Evolutionary conservation across 116 monocot genomes (phyloP).

Genomic region (Dioscorea cayenensis): DNA sequence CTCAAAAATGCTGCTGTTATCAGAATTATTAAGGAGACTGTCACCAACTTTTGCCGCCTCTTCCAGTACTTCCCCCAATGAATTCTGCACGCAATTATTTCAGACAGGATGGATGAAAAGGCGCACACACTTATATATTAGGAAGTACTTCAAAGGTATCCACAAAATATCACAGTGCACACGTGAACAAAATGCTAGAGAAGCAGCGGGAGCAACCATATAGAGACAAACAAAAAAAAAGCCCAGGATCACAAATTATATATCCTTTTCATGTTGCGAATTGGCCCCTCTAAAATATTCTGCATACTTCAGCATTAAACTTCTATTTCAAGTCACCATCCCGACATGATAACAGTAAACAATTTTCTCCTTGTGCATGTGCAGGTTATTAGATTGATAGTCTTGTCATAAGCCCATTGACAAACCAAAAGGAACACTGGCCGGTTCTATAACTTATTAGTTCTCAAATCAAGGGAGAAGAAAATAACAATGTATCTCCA

Average conservation of each 20-base stretch:
- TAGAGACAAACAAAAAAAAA: neutral
- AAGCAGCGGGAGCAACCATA: neutral
- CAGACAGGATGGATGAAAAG: neutral
- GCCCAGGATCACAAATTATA: neutral
- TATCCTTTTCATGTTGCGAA: neutral
- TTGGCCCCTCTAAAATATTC: neutral
- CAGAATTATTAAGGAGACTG: conserved; percentile 12
- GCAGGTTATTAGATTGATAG: no score
- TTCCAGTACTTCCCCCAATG: conserved; percentile 1
- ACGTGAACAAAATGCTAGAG: no score
- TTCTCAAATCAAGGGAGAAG: neutral
- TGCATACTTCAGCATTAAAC: neutral
- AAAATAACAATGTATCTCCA: neutral
- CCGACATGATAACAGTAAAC: neutral
- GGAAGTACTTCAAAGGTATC: no score
- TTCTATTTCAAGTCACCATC: neutral
- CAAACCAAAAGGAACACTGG: no score
- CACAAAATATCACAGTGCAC: no score
- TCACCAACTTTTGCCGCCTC: conserved; percentile 3
- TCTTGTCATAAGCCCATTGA: no score
- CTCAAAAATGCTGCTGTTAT: conserved; percentile 28
- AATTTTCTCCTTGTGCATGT: neutral
- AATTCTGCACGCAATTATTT: conserved; percentile 16
- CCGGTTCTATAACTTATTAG: no score
- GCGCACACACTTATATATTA: neutral